Percentiles rank a stretch among this genome's conserved stretches.
phyloP scores from a whole-genome alignment of 192 early-diverging fungal species.

The Neocallimastix lanati region DNA sequence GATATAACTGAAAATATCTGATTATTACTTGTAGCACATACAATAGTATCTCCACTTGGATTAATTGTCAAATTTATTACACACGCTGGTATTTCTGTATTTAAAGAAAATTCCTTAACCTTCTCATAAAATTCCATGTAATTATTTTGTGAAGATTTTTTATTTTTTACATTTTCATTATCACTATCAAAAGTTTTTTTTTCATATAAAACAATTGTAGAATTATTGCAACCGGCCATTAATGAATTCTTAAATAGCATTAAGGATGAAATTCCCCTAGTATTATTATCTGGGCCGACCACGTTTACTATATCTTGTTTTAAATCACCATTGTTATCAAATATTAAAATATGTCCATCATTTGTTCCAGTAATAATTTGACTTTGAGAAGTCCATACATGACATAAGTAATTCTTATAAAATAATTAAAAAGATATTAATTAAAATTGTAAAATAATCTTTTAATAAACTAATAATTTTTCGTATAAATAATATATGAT shows the following conservation, averaged over 20 bases:
- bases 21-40: conserved; percentile 17
- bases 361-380: conserved; percentile 24
- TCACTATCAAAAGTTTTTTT: conserved; percentile 2
- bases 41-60: conserved; percentile 24
- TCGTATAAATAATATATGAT: too few relatives aligned
- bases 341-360: conserved; percentile 25
- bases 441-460: too few relatives aligned
- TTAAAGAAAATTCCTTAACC: conserved; percentile 14
- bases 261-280: not conserved
- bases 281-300: not conserved
- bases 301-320: conserved; percentile 12
- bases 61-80: conserved; percentile 23
- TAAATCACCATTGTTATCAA: conserved; percentile 32
- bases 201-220: conserved; percentile 3
- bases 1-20: conserved; percentile 20
- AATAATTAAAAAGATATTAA: not conserved
- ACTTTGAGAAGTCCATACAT: conserved; percentile 3
- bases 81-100: conserved; percentile 12
- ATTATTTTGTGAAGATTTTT: too few relatives aligned
- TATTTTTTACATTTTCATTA: not conserved
- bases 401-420: not conserved
- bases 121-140: conserved; percentile 9
- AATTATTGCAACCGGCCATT: not conserved
- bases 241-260: not conserved
- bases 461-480: too few relatives aligned